Conservation (phyloP, 352 stramenopile genomes). For the Phytophthora melonis region DNA sequence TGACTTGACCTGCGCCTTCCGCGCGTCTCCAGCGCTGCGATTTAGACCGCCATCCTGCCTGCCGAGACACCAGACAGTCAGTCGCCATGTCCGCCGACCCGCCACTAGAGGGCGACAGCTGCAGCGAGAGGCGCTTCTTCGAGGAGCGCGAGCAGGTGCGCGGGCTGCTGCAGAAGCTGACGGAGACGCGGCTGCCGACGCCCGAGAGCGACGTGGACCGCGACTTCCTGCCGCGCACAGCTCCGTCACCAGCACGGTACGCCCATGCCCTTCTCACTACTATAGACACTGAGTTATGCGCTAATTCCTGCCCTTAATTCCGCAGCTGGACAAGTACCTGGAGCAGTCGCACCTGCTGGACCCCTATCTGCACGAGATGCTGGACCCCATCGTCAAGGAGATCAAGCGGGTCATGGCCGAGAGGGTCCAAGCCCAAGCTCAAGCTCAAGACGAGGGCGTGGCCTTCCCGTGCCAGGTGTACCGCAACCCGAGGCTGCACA, state of each 20-base stretch:
- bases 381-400: slow-evolving; percentile 73
- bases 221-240: slow-evolving; percentile 53
- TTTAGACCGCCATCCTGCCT: no score
- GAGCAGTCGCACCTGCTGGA: slow-evolving; percentile 93
- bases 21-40: neutral
- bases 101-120: slow-evolving; percentile 46
- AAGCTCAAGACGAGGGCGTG: slow-evolving; percentile 18
- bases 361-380: slow-evolving; percentile 78
- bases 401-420: slow-evolving; percentile 68
- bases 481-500: slow-evolving; percentile 77
- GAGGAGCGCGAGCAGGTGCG: slow-evolving; percentile 63
- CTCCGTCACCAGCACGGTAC: slow-evolving; percentile 61
- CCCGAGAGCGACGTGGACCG: slow-evolving; percentile 57
- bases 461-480: slow-evolving; percentile 87
- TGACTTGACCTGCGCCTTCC: no score
- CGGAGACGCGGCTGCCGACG: slow-evolving; percentile 34
- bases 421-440: slow-evolving; percentile 27
- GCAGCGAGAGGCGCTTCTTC: slow-evolving; percentile 72
- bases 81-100: slow-evolving; percentile 3
- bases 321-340: slow-evolving; percentile 87
- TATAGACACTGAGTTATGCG: neutral
- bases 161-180: slow-evolving; percentile 51
- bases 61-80: neutral
- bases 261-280: slow-evolving; percentile 5
- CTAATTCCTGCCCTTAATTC: neutral